Base-by-base conservation (phyloP, 202 grass and related monocot genomes). In the Eragrostis tef region DNA sequence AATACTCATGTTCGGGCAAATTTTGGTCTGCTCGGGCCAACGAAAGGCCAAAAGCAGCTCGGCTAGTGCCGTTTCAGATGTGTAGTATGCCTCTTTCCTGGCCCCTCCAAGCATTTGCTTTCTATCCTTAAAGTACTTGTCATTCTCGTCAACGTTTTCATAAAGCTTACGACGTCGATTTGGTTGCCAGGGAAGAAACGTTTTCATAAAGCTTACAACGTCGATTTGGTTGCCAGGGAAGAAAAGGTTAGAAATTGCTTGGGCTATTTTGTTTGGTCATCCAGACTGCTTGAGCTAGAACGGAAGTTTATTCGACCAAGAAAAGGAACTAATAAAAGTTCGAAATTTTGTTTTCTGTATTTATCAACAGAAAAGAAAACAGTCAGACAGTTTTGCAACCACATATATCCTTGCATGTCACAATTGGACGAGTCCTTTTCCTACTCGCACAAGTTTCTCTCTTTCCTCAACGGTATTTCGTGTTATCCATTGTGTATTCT, bases 11-110 rank as follows among this genome's bases (percentile, higher is more conserved):
- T 0, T 0, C 20, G 8, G 42, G 15, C 42, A 48, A 11, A 31
- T 34, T 60, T 57, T 71, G 22, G 11, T 48, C 78, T 39, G 14
- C 66, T 44, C 8, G 42, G 24, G 63, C 19, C 73, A 77, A 70
- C 26, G 41, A 76, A 59, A 1, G 73, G 72, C 65, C 62, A 78
- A 77, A 72, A 46, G 56, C 41, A 83, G 59, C 21, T 45, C 60
- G 9, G 8, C 4, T 71, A 41, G 29, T 50, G 21, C 29, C 61
- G 19, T 26, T 77, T 24, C 25, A 7, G 5, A 14, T 20, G 9
- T 61, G 41, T 49, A 13, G 8, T 58, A 36, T 20, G 74, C 22
- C 49, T 25, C 39, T 84, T 49, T 61, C 43, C 11, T 48, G 67
- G 24, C 12, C 0, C 0, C 19, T 41, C 17, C 9, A 5, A 25